phyloP scores from a whole-genome alignment of 495 filamentous ascomycete species.

The Aspergillus funiculosus region DNA sequence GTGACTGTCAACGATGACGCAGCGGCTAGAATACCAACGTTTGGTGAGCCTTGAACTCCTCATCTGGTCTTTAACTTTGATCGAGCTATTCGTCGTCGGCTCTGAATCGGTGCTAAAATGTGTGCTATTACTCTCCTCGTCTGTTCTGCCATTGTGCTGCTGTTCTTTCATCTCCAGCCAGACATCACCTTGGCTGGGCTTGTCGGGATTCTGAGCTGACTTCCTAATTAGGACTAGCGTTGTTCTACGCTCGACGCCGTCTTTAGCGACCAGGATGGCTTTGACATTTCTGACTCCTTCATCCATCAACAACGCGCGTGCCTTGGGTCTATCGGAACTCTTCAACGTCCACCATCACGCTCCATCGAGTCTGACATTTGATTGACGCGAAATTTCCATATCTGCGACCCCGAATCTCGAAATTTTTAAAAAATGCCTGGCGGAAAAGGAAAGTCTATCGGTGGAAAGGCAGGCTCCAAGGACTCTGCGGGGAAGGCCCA shows the following conservation, averaged over 20 bases:
- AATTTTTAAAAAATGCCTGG: conserved; percentile 58
- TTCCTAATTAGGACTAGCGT: conserved; percentile 40
- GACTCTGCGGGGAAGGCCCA: conserved; percentile 76
- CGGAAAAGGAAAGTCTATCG: conserved; percentile 90
- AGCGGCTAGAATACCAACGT: conserved; percentile 4
- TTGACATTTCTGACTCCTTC: conserved; percentile 46
- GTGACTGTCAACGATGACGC: conserved; percentile 7
- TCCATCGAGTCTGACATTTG: conserved; percentile 17
- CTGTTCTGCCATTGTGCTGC: neutral
- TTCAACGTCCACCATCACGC: conserved; percentile 32
- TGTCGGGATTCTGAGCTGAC: conserved; percentile 16
- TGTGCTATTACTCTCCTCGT: neutral
- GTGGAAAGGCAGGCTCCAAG: conserved; percentile 84
- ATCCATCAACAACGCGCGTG: conserved; percentile 49
- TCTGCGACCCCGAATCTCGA: conserved; percentile 27
- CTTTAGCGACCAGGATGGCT: conserved; percentile 42
- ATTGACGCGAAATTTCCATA: conserved; percentile 24
- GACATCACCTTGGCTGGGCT: conserved; percentile 10
- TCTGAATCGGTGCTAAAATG: neutral
- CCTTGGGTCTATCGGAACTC: conserved; percentile 29
- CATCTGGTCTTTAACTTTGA: neutral
- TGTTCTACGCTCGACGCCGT: conserved; percentile 28
- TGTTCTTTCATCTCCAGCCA: neutral
- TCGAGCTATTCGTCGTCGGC: neutral
- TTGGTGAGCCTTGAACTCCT: neutral